These are phyloP conservation scores for Symbiodinium pilosum DNA, from an alignment of 73 alveolate genomes.

Conservation along the genomic window DNA sequence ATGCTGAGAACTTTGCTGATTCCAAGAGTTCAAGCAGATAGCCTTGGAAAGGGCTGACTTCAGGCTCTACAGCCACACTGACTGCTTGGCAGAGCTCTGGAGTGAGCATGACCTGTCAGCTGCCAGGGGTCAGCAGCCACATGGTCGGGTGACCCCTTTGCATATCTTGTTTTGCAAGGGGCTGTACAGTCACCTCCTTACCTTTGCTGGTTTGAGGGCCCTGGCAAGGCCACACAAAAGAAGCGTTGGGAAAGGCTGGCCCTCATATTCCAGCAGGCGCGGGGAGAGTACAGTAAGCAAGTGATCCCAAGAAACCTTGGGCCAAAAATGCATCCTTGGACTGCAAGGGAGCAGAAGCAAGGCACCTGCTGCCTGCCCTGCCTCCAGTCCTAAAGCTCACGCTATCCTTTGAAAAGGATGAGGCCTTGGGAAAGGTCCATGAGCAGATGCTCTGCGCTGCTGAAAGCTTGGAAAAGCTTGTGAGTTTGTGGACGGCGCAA, in stretches of 20 bases:
- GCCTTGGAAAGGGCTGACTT: too few species aligned
- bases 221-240: neutral
- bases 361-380: constrained; percentile 19
- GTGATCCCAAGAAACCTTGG: constrained; percentile 23
- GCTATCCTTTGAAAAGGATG: neutral
- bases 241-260: neutral
- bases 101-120: too few species aligned
- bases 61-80: too few species aligned
- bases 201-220: neutral
- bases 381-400: neutral
- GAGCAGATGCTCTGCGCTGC: neutral
- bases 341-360: neutral
- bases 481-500: neutral
- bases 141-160: too few species aligned
- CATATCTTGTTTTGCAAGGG: too few species aligned
- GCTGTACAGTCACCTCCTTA: neutral
- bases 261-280: neutral
- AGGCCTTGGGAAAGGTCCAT: too few species aligned
- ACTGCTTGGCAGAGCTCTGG: too few species aligned
- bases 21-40: too few species aligned
- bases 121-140: too few species aligned
- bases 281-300: neutral
- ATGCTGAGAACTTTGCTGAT: too few species aligned
- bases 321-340: neutral
- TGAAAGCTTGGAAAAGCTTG: neutral